Conservation (phyloP, 805 yeast genomes). For the Saturnispora diversa region DNA sequence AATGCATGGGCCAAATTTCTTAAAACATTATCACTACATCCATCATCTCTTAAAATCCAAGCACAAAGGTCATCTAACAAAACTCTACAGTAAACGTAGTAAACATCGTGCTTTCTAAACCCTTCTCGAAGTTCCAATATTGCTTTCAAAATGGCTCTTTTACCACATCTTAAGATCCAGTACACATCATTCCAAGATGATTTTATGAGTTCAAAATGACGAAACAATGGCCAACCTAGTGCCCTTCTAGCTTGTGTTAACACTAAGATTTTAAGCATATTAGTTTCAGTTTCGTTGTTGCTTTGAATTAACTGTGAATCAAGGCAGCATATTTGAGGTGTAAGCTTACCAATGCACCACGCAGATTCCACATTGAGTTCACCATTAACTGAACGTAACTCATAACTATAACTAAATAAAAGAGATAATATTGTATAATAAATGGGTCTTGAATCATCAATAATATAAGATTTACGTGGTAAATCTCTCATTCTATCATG, state of each 20-base stretch:
- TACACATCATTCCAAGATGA: conserved; percentile 74
- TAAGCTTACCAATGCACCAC: conserved; percentile 85
- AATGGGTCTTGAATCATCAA: conserved; percentile 47
- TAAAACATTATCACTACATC: conserved; percentile 49
- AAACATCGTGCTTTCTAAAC: conserved; percentile 75
- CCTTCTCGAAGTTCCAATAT: conserved; percentile 58
- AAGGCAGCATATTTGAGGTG: conserved; percentile 68
- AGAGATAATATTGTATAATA: conserved; percentile 59
- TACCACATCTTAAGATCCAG: conserved; percentile 58
- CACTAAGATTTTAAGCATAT: conserved; percentile 44
- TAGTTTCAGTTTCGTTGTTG: conserved; percentile 26
- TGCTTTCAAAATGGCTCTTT: conserved; percentile 50
- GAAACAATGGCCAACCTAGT: conserved; percentile 68
- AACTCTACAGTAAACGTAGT: conserved; percentile 74
- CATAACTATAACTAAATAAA: conserved; percentile 68
- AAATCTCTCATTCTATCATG: conserved; percentile 59
- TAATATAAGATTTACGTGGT: conserved; percentile 54
- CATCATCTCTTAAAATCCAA: conserved; percentile 57
- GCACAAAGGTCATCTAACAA: conserved; percentile 69
- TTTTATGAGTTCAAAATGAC: conserved; percentile 53
- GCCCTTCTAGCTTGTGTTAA: conserved; percentile 65
- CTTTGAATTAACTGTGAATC: conserved; percentile 48
- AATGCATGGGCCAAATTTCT: conserved; percentile 63
- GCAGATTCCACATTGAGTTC: conserved; percentile 77
- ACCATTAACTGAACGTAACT: conserved; percentile 63